Evolutionary conservation across 805 yeast genomes (phyloP).

Genomic region (Kuraishia piskuri): DNA sequence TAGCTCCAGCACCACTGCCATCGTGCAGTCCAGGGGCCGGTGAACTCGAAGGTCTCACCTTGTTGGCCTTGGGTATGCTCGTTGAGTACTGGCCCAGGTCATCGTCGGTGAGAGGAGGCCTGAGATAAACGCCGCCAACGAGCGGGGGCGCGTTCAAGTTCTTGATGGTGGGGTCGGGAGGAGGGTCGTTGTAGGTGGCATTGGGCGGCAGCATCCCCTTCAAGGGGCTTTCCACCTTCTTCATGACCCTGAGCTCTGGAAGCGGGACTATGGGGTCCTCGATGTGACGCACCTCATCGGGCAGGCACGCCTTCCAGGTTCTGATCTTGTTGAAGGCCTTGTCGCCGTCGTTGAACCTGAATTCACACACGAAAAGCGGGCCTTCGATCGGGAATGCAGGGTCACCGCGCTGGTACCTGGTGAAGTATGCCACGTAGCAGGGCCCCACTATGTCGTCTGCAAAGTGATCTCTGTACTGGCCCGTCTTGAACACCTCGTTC

Average conservation of each 20-base stretch:
- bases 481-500: slow-evolving; percentile 93
- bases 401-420: slow-evolving; percentile 91
- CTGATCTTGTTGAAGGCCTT: slow-evolving; percentile 89
- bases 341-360: slow-evolving; percentile 85
- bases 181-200: slow-evolving; percentile 63
- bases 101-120: slow-evolving; percentile 69
- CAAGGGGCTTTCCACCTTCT: slow-evolving; percentile 79
- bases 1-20: neutral
- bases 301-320: slow-evolving; percentile 98
- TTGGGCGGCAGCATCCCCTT: slow-evolving; percentile 67
- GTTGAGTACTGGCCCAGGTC: slow-evolving; percentile 68
- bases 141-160: slow-evolving; percentile 89
- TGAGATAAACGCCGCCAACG: slow-evolving; percentile 80
- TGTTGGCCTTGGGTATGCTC: neutral
- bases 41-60: neutral
- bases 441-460: slow-evolving; percentile 87
- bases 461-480: slow-evolving; percentile 91
- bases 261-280: slow-evolving; percentile 78
- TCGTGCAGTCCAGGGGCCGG: slow-evolving; percentile 1
- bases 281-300: slow-evolving; percentile 85
- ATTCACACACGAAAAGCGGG: slow-evolving; percentile 89
- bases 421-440: slow-evolving; percentile 90
- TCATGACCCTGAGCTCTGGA: slow-evolving; percentile 51
- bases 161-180: slow-evolving; percentile 78
- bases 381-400: slow-evolving; percentile 75